phyloP scores from a whole-genome alignment of 2,329 filamentous ascomycete species.

The Diaporthe aspalathi region DNA sequence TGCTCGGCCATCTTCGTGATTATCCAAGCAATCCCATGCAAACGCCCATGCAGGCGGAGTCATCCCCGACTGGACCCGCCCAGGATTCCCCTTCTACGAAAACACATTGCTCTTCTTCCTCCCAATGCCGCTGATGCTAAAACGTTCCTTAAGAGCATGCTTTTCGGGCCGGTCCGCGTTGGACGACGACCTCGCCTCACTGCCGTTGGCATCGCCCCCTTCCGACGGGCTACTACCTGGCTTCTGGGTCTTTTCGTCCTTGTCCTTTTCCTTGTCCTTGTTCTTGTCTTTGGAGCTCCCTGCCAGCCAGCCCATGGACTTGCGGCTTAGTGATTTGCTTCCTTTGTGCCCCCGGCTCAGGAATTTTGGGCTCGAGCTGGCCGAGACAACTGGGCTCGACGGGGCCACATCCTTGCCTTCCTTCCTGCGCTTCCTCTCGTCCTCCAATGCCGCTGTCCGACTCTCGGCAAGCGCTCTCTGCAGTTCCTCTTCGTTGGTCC shows the following conservation, averaged over 20 bases:
- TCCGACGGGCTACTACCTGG: constrained; percentile 43
- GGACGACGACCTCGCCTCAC: constrained; percentile 38
- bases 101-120: constrained; percentile 73
- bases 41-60: constrained; percentile 23
- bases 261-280: constrained; percentile 51
- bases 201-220: constrained; percentile 44
- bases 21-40: constrained; percentile 26
- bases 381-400: constrained; percentile 42
- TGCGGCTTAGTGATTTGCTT: constrained; percentile 83
- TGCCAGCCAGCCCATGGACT: constrained; percentile 76
- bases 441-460: constrained; percentile 70
- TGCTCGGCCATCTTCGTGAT: not conserved
- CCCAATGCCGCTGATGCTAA: constrained; percentile 47
- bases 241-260: constrained; percentile 46
- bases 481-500: constrained; percentile 71
- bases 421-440: constrained; percentile 55
- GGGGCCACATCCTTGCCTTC: constrained; percentile 52
- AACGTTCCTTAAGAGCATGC: constrained; percentile 44
- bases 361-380: constrained; percentile 51
- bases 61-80: constrained; percentile 5
- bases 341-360: constrained; percentile 76
- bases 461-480: constrained; percentile 74
- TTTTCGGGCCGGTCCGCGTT: constrained; percentile 46
- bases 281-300: constrained; percentile 57
- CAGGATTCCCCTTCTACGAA: constrained; percentile 42